Base-by-base conservation (phyloP, 2,329 filamentous ascomycete genomes). In the Grosmannia huntii region DNA sequence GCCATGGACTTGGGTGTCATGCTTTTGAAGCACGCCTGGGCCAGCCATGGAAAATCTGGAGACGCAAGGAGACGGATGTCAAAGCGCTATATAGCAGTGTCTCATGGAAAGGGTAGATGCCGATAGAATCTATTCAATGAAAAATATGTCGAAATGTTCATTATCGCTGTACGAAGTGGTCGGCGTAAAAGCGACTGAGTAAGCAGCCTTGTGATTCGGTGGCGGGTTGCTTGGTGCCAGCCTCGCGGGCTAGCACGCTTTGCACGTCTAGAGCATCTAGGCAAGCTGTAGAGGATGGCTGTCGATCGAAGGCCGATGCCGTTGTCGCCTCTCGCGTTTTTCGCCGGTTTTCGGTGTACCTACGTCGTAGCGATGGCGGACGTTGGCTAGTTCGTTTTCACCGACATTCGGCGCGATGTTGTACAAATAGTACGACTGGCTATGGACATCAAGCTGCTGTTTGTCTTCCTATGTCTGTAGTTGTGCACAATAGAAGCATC, bases 121-220 rank as follows among this genome's bases (percentile, higher is more conserved):
- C 76, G 66, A 65, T 77, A 76, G 77, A 79, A 78, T 77, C 75
- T 77, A 77, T 73, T 69, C 70, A 70, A 68, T 65, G 64, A 46
- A 56, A 23, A 46, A 31, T 5, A 1, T 49, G 38, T 23, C 23
- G n/a, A n/a, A 21, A 21, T 21, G 46, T 23, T 2, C 23, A 23
- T 11, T 48, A 21, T 25, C 28, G 5, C 28, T 28, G 28, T 4
- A 28, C n/a, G n/a, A n/a, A n/a, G n/a, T n/a, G n/a, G n/a, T n/a
- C n/a, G n/a, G n/a, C n/a, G n/a, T n/a, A n/a, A n/a, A n/a, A n/a
- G n/a, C n/a, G n/a, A n/a, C n/a, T n/a, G n/a, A n/a, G n/a, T n/a
- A n/a, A n/a, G n/a, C 28, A 28, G 28, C 28, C 28, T 28, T 7
- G 5, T 7, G 28, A 28, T 28, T 28, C 28, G 28, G 28, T 28